phyloP scores from a whole-genome alignment of 148 eudicot genomes.

The Drosera capensis region DNA sequence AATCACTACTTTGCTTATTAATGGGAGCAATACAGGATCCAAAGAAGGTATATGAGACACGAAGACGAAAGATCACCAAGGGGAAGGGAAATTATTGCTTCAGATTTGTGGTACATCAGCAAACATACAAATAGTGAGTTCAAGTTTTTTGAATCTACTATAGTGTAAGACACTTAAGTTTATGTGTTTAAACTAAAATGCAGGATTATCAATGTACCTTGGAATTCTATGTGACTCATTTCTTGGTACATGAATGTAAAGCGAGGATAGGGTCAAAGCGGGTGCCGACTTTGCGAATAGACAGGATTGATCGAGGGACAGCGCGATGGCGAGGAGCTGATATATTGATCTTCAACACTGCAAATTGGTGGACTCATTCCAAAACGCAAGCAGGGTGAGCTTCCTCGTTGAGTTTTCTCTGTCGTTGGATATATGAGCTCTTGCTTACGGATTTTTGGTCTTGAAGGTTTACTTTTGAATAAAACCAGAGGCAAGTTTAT shows the following conservation, averaged over 20 bases:
- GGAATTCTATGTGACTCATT: slow-evolving; percentile 79
- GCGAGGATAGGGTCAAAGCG: slow-evolving; percentile 73
- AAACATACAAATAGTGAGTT: no score
- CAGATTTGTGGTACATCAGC: slow-evolving; percentile 54
- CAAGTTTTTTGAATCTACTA: background rate
- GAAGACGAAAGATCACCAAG: slow-evolving; percentile 65
- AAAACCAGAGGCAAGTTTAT: background rate
- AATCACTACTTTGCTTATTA: slow-evolving; percentile 78
- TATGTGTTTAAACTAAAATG: slow-evolving; percentile 9
- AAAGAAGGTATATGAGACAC: slow-evolving; percentile 73
- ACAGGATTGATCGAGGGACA: slow-evolving; percentile 65
- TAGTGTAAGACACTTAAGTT: background rate
- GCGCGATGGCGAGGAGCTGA: slow-evolving; percentile 94
- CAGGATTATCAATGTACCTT: slow-evolving; percentile 88
- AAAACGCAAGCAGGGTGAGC: slow-evolving; percentile 88
- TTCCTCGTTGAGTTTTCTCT: background rate
- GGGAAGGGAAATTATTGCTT: slow-evolving; percentile 62
- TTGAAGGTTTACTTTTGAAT: background rate
- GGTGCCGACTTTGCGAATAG: slow-evolving; percentile 65
- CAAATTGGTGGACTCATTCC: slow-evolving; percentile 92
- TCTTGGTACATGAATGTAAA: slow-evolving; percentile 77
- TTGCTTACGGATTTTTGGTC: background rate
- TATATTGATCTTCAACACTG: slow-evolving; percentile 85
- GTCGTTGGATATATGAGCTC: slow-evolving; percentile 1
- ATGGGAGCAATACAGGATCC: slow-evolving; percentile 73